Evolutionary conservation across 78 protist genomes (phyloP).

Genomic region (Thecamonas trahens): DNA sequence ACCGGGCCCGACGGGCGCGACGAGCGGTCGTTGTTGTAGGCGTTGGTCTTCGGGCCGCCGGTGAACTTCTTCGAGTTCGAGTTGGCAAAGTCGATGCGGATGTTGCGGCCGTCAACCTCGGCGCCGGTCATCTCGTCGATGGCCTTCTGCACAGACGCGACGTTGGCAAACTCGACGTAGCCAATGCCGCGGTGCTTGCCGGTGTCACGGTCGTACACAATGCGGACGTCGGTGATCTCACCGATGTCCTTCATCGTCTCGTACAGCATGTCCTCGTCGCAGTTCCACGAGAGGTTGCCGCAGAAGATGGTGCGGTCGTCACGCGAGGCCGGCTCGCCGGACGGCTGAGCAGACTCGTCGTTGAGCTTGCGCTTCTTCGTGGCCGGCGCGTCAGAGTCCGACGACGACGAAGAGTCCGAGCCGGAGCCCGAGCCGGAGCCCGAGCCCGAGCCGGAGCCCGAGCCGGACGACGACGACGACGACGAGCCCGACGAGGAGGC

Average conservation of each 20-base stretch:
- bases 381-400: no score
- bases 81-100: neutral
- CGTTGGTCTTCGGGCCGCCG: neutral
- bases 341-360: no score
- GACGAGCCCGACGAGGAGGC: no score
- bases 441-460: no score
- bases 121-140: neutral
- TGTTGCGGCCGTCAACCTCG: conserved; percentile 8
- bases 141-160: neutral
- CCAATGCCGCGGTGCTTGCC: conserved; percentile 2
- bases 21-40: neutral
- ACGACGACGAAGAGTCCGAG: no score
- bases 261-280: neutral
- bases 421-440: no score
- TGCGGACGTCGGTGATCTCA: neutral
- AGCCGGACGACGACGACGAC: no score
- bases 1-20: neutral
- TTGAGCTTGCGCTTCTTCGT: no score
- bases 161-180: conserved; percentile 3
- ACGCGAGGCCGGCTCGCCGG: no score
- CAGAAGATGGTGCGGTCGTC: neutral
- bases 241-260: neutral
- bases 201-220: neutral
- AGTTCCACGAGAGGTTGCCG: neutral
- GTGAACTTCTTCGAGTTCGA: neutral